These are phyloP conservation scores for Annulohypoxylon maeteangense DNA, from an alignment of 495 filamentous ascomycete genomes.

Conservation along the genomic window DNA sequence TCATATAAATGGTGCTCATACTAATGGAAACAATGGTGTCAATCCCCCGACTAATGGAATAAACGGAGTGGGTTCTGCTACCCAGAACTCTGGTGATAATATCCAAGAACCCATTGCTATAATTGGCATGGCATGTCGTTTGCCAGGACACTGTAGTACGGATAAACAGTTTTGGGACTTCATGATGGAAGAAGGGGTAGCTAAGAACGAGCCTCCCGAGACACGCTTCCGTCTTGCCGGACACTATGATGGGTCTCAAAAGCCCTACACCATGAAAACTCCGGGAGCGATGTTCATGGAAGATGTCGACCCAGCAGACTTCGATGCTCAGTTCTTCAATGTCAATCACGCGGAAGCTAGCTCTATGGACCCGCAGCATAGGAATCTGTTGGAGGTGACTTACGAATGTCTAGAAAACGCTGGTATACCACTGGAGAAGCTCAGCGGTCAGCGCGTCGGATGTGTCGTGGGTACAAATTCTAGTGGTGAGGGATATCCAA, in stretches of 20 bases:
- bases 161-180: conserved; percentile 65
- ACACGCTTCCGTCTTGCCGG: conserved; percentile 65
- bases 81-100: no score
- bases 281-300: conserved; percentile 45
- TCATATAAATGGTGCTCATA: no score
- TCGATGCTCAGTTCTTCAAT: background rate
- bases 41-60: no score
- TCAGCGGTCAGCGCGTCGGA: background rate
- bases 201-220: conserved; percentile 64
- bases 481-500: background rate
- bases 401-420: background rate
- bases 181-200: background rate
- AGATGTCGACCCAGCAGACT: conserved; percentile 64
- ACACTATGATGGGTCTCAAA: conserved; percentile 68
- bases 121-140: conserved; percentile 62
- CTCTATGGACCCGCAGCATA: background rate
- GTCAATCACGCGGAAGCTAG: background rate
- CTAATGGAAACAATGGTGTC: no score
- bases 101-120: conserved; percentile 56
- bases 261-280: conserved; percentile 72
- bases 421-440: background rate
- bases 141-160: conserved; percentile 58
- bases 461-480: background rate
- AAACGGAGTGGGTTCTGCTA: no score
- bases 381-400: background rate